Conservation (phyloP, 345 rosid genomes). For the Geranium brycei region DNA sequence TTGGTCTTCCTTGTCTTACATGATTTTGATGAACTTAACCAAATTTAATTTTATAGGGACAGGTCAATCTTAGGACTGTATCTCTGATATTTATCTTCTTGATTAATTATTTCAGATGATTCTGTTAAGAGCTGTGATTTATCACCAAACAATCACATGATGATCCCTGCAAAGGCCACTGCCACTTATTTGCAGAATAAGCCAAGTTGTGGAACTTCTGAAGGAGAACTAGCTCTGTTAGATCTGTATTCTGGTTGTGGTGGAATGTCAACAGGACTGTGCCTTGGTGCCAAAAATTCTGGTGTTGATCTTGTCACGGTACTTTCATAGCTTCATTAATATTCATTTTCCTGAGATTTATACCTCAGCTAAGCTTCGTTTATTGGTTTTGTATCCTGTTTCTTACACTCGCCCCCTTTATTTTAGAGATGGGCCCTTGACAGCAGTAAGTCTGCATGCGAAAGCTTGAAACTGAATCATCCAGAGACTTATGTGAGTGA, state of each 20-base stretch:
- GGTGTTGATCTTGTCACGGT: slow-evolving; percentile 63
- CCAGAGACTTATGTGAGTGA: slow-evolving; percentile 56
- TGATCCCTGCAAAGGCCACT: slow-evolving; percentile 11
- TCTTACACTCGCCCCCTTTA: not conserved
- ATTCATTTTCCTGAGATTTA: slow-evolving; percentile 1
- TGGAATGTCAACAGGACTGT: slow-evolving; percentile 92
- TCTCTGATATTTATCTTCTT: not conserved
- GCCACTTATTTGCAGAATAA: slow-evolving; percentile 12
- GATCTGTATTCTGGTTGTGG: slow-evolving; percentile 96
- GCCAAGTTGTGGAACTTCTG: slow-evolving; percentile 20
- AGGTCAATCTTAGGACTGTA: not conserved
- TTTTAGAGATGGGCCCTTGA: slow-evolving; percentile 89
- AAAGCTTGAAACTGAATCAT: slow-evolving; percentile 81
- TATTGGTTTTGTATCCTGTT: not conserved
- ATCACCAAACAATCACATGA: slow-evolving; percentile 13
- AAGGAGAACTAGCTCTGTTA: slow-evolving; percentile 40
- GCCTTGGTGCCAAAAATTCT: slow-evolving; percentile 76
- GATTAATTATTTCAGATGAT: slow-evolving; percentile 4
- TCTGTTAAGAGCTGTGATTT: not conserved
- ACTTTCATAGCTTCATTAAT: slow-evolving; percentile 20
- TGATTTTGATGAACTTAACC: too few species aligned
- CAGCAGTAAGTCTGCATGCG: slow-evolving; percentile 49
- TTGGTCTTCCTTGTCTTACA: too few species aligned
- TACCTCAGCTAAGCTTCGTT: not conserved
- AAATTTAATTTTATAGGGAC: not conserved